phyloP scores from a whole-genome alignment of 176 grass and related monocot genomes.

The Miscanthus lutarioriparius region DNA sequence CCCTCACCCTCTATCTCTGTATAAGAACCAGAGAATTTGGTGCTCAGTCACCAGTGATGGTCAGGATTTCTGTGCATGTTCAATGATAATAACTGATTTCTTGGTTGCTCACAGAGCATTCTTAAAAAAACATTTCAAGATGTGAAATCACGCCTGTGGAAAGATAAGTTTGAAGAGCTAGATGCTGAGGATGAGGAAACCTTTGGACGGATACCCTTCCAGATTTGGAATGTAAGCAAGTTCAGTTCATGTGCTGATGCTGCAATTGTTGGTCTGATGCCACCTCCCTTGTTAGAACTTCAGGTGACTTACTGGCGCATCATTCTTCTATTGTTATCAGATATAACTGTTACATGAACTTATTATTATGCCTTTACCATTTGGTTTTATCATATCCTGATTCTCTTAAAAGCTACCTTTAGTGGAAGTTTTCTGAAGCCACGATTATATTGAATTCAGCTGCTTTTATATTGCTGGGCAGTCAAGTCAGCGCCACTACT shows the following conservation, averaged over 20 bases:
- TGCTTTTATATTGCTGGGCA: slow-evolving; percentile 90
- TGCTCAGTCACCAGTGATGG: not conserved
- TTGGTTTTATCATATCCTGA: not conserved
- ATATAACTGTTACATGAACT: slow-evolving; percentile 23
- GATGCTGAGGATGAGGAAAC: slow-evolving; percentile 53
- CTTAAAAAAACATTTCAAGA: slow-evolving; percentile 75
- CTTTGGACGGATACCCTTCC: slow-evolving; percentile 65
- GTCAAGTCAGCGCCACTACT: slow-evolving; percentile 85
- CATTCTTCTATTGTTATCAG: slow-evolving; percentile 12
- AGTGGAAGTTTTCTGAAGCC: slow-evolving; percentile 63
- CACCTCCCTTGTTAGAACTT: slow-evolving; percentile 82
- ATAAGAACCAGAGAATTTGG: not conserved
- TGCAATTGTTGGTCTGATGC: slow-evolving; percentile 83
- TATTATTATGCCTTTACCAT: slow-evolving; percentile 2
- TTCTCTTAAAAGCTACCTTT: slow-evolving; percentile 23
- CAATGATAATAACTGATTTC: not conserved
- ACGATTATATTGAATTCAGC: slow-evolving; percentile 85
- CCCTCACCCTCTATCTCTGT: slow-evolving; percentile 13
- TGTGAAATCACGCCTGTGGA: slow-evolving; percentile 55
- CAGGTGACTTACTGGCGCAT: slow-evolving; percentile 54
- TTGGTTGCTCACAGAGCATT: slow-evolving; percentile 48
- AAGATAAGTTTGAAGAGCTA: slow-evolving; percentile 58
- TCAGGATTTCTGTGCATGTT: not conserved
- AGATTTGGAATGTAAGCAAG: slow-evolving; percentile 88
- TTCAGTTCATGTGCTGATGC: slow-evolving; percentile 79